Evolutionary conservation across 2,329 filamentous ascomycete genomes (phyloP), one percentile per base, ranked within the genome.

Genomic region (Ceratocystis lukuohia): DNA sequence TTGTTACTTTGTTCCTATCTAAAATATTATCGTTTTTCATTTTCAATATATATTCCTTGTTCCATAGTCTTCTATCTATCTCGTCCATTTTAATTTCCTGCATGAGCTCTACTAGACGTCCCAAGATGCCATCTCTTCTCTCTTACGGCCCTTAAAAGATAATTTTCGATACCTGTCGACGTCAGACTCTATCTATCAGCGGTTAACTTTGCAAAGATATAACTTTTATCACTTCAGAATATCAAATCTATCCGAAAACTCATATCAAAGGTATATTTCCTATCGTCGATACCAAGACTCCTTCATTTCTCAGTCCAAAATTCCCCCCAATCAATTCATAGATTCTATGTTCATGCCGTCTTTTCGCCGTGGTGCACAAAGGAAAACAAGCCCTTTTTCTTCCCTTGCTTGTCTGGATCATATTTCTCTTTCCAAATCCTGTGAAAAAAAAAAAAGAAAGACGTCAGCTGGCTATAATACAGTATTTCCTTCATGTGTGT

Each of bases 391-490:
- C 62, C 75, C 70, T 80, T 77, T 73, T 80, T 77, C 74, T 76
- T 71, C 30, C 71, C 71, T 66, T 74, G 73, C 41, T 74, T 72
- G 22, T 74, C 77, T 44, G 82, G 80, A 72, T 82, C 82, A 78
- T 97, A 96, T 78, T 97, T 97, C 69, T 96, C 91, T 76, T 97
- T 97, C 91, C 93, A 96, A 74, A 97, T 96, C 92, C 91, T 96
- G 74, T 37, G n/a, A 22, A 50, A 15, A n/a, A 56, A 22, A 22
- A 5, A 15, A 56, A 25, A 20, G 25, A 56, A 30, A 12, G 5
- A 30, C 5, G 50, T 56, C 12, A 56, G 50, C 25, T 25, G 15
- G 50, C 22, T 56, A 25, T 10, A 30, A 17, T 22, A 50, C n/a
- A 50, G n/a, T 2, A 22, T 10, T 12, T 10, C 10, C 45, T 48